Conservation (phyloP, 106 monocot species). For the Amphibolis antarctica region DNA sequence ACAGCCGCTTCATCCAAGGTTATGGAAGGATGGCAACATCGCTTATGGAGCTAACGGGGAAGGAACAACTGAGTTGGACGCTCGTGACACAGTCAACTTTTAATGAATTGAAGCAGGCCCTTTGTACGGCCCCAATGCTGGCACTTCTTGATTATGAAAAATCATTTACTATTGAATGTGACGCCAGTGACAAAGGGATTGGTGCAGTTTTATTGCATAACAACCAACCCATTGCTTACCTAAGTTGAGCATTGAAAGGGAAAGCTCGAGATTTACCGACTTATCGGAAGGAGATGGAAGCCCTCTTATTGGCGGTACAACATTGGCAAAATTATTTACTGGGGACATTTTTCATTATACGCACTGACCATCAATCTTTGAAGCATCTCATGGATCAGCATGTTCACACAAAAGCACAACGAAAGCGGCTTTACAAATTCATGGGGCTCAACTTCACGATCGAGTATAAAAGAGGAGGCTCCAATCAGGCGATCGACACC, state of each 20-base stretch:
- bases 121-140: neutral
- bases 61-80: neutral
- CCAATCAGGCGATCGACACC: neutral
- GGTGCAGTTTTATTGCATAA: slow-evolving; percentile 8
- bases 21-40: neutral
- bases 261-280: neutral
- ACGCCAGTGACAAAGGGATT: neutral
- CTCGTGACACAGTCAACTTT: neutral
- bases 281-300: slow-evolving; percentile 6
- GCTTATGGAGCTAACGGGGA: neutral
- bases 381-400: neutral
- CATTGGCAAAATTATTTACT: slow-evolving; percentile 3
- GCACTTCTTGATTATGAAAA: slow-evolving; percentile 1
- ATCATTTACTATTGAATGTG: slow-evolving; percentile 1
- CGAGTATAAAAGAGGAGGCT: neutral
- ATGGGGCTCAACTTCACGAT: slow-evolving; percentile 2
- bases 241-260: neutral
- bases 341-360: neutral
- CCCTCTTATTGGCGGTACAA: neutral
- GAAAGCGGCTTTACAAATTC: neutral
- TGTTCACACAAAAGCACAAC: neutral
- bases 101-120: neutral
- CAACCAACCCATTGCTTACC: neutral
- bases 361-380: neutral
- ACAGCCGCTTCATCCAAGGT: neutral